Conservation (phyloP, 768 basidiomycete genomes). For the Mycena olivaceomarginata region DNA sequence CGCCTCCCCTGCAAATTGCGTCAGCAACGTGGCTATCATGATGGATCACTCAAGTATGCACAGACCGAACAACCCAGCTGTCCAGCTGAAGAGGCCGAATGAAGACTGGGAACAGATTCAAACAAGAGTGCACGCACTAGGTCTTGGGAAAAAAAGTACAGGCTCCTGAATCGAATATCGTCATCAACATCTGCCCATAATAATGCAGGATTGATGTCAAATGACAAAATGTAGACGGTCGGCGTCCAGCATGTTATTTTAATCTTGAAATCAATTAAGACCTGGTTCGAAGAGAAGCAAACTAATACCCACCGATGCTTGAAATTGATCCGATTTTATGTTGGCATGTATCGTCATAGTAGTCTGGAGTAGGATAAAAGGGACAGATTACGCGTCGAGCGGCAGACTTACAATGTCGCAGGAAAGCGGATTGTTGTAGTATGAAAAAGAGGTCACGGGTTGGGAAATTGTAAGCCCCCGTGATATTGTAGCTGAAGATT, state of each 20-base stretch:
- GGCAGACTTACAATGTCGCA: neutral
- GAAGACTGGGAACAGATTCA: neutral
- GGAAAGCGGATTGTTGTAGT: neutral
- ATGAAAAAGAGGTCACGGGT: neutral
- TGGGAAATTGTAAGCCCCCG: conserved; percentile 3
- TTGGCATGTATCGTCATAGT: too few species aligned
- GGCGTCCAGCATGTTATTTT: neutral
- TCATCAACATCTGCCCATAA: too few species aligned
- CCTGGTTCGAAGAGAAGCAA: neutral
- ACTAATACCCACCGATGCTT: neutral
- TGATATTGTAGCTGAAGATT: neutral
- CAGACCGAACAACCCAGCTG: too few species aligned
- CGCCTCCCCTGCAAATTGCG: too few species aligned
- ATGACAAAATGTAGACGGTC: too few species aligned
- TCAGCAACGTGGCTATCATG: neutral
- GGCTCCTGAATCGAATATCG: neutral
- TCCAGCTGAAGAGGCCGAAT: neutral
- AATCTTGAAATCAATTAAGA: neutral
- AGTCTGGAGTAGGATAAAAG: too few species aligned
- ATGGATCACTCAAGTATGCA: neutral
- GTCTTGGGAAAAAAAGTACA: neutral
- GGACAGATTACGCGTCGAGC: too few species aligned
- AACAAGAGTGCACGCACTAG: too few species aligned
- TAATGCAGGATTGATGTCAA: too few species aligned
- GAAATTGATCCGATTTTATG: too few species aligned